Evolutionary conservation across 768 basidiomycete species (phyloP).

Genomic region (Mycena kentingensis): DNA sequence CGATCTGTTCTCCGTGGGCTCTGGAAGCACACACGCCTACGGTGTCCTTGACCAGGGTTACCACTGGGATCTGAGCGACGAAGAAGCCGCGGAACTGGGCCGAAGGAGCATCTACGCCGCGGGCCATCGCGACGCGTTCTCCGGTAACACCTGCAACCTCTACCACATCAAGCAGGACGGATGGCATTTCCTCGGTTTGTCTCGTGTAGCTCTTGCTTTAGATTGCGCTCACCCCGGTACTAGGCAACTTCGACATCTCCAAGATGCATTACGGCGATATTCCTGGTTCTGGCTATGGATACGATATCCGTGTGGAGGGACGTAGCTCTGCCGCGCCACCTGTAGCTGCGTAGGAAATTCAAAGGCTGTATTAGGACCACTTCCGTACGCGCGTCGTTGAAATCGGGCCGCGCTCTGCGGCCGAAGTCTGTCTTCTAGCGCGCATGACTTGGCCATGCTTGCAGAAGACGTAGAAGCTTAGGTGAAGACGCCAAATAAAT

Average conservation of each 20-base stretch:
- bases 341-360: conserved; percentile 22
- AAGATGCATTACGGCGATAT: conserved; percentile 84
- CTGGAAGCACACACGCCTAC: conserved; percentile 98
- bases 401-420: too few species aligned
- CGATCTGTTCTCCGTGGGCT: conserved; percentile 97
- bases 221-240: conserved; percentile 12
- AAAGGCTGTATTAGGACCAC: too few species aligned
- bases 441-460: neutral
- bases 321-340: conserved; percentile 56
- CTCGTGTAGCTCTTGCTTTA: neutral
- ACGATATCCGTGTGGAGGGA: conserved; percentile 68
- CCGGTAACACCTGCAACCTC: conserved; percentile 93
- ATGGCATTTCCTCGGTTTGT: conserved; percentile 92
- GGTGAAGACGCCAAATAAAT: neutral
- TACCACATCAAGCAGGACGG: conserved; percentile 95
- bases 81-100: conserved; percentile 93
- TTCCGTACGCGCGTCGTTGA: too few species aligned
- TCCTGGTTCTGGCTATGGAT: conserved; percentile 77
- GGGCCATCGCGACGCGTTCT: conserved; percentile 94
- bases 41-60: conserved; percentile 97
- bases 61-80: conserved; percentile 88
- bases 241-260: conserved; percentile 91
- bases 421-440: too few species aligned
- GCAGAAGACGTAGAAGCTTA: neutral
- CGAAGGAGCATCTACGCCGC: conserved; percentile 95